Conservation (phyloP, 2,329 filamentous ascomycete genomes). For the Epichloe bromicola region DNA sequence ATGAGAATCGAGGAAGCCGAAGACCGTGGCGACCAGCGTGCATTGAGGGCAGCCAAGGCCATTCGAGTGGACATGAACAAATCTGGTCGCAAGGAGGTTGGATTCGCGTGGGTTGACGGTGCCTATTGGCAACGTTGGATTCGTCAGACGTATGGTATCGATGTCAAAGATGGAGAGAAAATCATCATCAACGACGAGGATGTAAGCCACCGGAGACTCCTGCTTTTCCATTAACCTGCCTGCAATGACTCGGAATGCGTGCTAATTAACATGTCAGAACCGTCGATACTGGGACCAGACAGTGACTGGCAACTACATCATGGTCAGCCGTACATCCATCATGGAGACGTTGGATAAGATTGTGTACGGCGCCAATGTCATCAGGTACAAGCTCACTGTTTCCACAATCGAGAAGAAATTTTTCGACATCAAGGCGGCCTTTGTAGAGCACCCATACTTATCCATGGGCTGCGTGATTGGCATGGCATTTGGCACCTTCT, state of each 20-base stretch:
- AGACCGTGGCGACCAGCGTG: constrained; percentile 81
- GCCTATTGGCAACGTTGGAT: constrained; percentile 98
- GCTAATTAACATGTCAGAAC: constrained; percentile 40
- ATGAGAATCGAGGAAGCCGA: constrained; percentile 92
- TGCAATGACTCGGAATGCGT: neutral
- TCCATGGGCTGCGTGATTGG: constrained; percentile 44
- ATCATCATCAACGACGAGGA: constrained; percentile 97
- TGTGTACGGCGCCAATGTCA: constrained; percentile 53
- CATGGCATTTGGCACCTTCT: constrained; percentile 37
- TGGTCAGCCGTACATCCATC: constrained; percentile 79
- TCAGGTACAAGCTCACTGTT: constrained; percentile 67
- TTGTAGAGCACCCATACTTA: constrained; percentile 46
- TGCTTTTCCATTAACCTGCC: neutral
- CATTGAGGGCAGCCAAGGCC: constrained; percentile 73
- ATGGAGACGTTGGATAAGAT: constrained; percentile 72
- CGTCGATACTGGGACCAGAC: constrained; percentile 92
- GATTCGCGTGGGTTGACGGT: constrained; percentile 95
- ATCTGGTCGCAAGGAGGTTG: constrained; percentile 74
- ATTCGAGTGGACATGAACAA: constrained; percentile 87
- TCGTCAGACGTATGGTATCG: constrained; percentile 84
- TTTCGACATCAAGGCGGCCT: constrained; percentile 47
- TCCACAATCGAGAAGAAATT: constrained; percentile 59
- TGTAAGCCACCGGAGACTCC: constrained; percentile 41
- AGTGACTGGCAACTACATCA: constrained; percentile 77
- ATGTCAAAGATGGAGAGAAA: constrained; percentile 74